Base-by-base conservation (phyloP, 208 protist genomes). In the Angomonas ambiguus region DNA sequence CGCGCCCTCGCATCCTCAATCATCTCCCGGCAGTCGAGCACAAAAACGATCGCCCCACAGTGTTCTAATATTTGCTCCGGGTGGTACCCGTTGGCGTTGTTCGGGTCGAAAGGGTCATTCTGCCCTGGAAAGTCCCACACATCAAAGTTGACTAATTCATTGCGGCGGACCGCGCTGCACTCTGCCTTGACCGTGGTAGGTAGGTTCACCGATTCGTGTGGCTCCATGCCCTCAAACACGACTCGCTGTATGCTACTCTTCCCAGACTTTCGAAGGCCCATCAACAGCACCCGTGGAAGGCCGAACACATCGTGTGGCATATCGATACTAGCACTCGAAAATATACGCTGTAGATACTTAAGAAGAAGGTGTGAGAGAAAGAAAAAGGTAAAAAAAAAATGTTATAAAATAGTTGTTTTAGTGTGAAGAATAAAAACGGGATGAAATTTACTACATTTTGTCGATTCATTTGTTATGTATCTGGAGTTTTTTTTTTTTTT, bases 181-280 rank as follows among this genome's bases (percentile, higher is more conserved):
- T 87, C 83, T 0, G 90, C 78, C 48, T 89, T 81, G 49, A 96
- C 87, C 0, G 90, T 96, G 11, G 90, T 92, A 18, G 85, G 75
- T 24, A 96, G 74, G 61, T 85, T 87, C 18, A 81, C 78, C 0
- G 85, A 88, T 58, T 96, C 82, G 66, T 96, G 84, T 25, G 90
- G 87, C 75, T 90, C 80, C 87, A 96, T 93, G 42, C 83, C 83
- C 30, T 92, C 83, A 69, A 96, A 96, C 2, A 96, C 87, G 49
- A 96, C 87, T 60, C 92, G 90, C 55, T 96, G 90, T 67, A 96
- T 96, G 70, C 90, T 96, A 48, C 85, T 96, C 62, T 96, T 96
- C 20, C 90, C 90, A 13, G 87, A 93, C 75, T 92, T 96, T 41
- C 87, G 80, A 8, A 96, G 77, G 0, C 90, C 90, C 84, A 93